Conservation (phyloP, 2,329 filamentous ascomycete species). For the Pseudogymnoascus sp. region DNA sequence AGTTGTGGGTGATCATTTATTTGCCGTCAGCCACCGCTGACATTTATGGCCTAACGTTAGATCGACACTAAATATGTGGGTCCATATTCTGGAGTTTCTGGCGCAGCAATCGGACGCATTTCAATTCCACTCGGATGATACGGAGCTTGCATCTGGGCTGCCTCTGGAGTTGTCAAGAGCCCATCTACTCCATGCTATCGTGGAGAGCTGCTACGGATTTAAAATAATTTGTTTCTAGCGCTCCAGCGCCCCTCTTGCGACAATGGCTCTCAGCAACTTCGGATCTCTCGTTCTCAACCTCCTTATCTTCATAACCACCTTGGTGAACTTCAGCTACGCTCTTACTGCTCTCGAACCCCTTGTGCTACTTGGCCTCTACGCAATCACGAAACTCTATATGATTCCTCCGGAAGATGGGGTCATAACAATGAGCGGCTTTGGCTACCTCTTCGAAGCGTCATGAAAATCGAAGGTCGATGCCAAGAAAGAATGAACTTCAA, state of each 20-base stretch:
- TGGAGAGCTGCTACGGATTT: not conserved
- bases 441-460: constrained; percentile 19
- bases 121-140: not conserved
- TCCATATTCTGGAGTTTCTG: constrained; percentile 10
- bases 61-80: not conserved
- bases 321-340: constrained; percentile 45
- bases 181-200: not conserved
- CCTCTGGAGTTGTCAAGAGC: not conserved
- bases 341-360: constrained; percentile 42
- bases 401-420: constrained; percentile 38
- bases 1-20: not conserved
- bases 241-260: constrained; percentile 2
- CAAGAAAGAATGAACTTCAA: not conserved
- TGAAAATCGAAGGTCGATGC: not conserved
- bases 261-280: constrained; percentile 45
- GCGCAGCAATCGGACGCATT: not conserved
- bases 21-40: not conserved
- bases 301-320: constrained; percentile 45
- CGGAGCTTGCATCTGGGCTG: not conserved
- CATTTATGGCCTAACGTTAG: not conserved
- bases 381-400: constrained; percentile 39
- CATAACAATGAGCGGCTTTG: constrained; percentile 30
- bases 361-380: constrained; percentile 40
- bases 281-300: constrained; percentile 44
- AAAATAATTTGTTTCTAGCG: not conserved